phyloP scores from a whole-genome alignment of 176 grass and related monocot genomes.

The Oryza brachyantha region DNA sequence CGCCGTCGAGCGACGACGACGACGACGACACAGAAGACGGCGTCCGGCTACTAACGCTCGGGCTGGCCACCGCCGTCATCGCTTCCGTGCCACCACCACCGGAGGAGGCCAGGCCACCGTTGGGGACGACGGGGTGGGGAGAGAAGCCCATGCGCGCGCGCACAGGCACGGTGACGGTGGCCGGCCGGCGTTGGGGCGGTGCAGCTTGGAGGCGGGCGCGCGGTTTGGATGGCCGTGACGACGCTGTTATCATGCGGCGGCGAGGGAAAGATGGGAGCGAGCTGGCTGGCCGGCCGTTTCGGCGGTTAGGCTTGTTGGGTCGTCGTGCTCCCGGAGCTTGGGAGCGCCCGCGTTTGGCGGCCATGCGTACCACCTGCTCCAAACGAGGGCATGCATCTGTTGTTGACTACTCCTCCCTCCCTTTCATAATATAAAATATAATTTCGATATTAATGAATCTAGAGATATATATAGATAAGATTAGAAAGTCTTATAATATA shows the following conservation, averaged over 20 bases:
- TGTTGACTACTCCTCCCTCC: too few species aligned
- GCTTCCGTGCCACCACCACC: neutral
- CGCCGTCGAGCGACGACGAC: neutral
- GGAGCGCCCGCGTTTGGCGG: constrained; percentile 4
- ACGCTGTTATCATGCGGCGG: constrained; percentile 29
- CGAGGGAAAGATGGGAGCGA: neutral
- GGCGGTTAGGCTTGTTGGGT: constrained; percentile 34
- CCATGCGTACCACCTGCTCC: neutral
- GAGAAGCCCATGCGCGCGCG: constrained; percentile 26
- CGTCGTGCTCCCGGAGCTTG: neutral
- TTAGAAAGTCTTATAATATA: too few species aligned
- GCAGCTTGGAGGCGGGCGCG: neutral
- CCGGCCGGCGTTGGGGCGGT: neutral
- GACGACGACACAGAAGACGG: neutral
- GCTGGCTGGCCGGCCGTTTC: constrained; percentile 18
- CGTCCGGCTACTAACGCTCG: neutral
- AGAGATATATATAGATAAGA: too few species aligned
- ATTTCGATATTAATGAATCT: too few species aligned
- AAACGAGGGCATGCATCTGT: neutral
- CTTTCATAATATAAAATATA: too few species aligned
- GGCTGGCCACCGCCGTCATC: neutral
- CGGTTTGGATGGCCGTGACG: neutral
- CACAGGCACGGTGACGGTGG: neutral
- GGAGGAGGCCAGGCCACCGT: neutral
- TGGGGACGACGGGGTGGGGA: neutral